A percentile compares a stretch with the other conserved stretches of the same genome.
These are phyloP conservation scores for Apodospora peruviana DNA, from an alignment of 495 filamentous ascomycete genomes.

Conservation along the genomic window DNA sequence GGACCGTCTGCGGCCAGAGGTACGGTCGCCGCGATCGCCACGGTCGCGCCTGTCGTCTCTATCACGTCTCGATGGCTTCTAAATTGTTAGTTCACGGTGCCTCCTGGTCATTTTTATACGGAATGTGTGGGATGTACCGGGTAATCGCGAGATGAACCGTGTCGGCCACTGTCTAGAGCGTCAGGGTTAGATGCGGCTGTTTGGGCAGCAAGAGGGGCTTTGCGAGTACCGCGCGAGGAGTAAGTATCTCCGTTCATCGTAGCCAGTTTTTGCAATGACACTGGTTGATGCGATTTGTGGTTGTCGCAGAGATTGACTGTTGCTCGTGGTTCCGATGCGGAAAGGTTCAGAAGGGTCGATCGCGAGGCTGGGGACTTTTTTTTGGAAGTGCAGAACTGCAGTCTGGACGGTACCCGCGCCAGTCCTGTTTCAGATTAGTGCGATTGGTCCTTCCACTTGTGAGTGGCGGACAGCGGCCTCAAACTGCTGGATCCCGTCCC, in stretches of 20 bases:
- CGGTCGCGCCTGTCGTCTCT: constrained; percentile 46
- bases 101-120: background rate
- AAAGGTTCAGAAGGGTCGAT: constrained; percentile 6
- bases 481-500: too few relatives aligned
- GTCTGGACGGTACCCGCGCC: constrained; percentile 13
- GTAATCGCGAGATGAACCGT: constrained; percentile 65
- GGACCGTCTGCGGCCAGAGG: constrained; percentile 58
- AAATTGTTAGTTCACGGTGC: constrained; percentile 2
- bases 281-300: constrained; percentile 7
- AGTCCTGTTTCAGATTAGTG: constrained; percentile 14
- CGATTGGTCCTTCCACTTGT: too few relatives aligned
- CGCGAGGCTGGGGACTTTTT: constrained; percentile 39
- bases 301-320: background rate
- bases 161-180: constrained; percentile 54
- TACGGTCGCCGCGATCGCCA: constrained; percentile 40
- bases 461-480: too few relatives aligned
- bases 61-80: constrained; percentile 30
- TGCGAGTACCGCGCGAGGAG: constrained; percentile 65
- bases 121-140: constrained; percentile 46
- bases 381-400: too few relatives aligned
- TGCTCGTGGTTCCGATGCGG: background rate
- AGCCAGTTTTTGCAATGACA: constrained; percentile 13
- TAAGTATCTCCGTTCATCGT: constrained; percentile 88
- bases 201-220: constrained; percentile 7
- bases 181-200: constrained; percentile 21